Percentiles rank a stretch among this genome's conserved stretches.
Evolutionary conservation across 2,329 filamentous ascomycete species (phyloP).

Genomic region (Hymenoscyphus occultus): DNA sequence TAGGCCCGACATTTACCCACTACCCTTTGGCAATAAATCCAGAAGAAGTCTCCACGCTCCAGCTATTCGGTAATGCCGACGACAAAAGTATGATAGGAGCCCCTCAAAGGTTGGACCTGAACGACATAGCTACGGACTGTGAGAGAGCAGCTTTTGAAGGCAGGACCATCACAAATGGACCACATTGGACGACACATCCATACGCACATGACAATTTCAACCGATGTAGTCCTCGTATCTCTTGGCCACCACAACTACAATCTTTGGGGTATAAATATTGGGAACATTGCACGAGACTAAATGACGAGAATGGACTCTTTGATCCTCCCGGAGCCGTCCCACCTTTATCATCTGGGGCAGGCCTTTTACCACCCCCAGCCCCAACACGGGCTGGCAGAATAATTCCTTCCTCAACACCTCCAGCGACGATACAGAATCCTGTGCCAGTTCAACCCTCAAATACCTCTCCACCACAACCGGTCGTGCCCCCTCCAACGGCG

Average conservation of each 20-base stretch:
- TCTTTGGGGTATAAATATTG: conserved; percentile 30
- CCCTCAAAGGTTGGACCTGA: neutral
- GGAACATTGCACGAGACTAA: conserved; percentile 39
- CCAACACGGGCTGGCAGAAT: neutral
- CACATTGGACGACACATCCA: conserved; percentile 8
- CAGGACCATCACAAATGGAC: neutral
- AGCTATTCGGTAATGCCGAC: neutral
- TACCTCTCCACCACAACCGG: neutral
- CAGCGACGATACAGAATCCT: conserved; percentile 22
- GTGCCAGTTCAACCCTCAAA: conserved; percentile 17
- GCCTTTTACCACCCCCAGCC: neutral
- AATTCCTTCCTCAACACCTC: conserved; percentile 17
- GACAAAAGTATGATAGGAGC: neutral
- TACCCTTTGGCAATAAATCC: conserved; percentile 3
- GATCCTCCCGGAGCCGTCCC: conserved; percentile 42
- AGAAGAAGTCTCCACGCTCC: conserved; percentile 4
- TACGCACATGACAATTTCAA: conserved; percentile 12
- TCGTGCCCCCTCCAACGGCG: neutral
- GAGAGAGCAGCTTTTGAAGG: neutral
- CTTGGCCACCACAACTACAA: conserved; percentile 21
- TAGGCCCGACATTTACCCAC: conserved; percentile 8
- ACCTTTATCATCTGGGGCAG: conserved; percentile 22
- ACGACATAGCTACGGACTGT: conserved; percentile 5
- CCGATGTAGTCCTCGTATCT: conserved; percentile 24
- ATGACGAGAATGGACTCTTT: conserved; percentile 40